These are phyloP conservation scores for Candida glaebosa DNA, from an alignment of 805 yeast species.

Conservation along the genomic window DNA sequence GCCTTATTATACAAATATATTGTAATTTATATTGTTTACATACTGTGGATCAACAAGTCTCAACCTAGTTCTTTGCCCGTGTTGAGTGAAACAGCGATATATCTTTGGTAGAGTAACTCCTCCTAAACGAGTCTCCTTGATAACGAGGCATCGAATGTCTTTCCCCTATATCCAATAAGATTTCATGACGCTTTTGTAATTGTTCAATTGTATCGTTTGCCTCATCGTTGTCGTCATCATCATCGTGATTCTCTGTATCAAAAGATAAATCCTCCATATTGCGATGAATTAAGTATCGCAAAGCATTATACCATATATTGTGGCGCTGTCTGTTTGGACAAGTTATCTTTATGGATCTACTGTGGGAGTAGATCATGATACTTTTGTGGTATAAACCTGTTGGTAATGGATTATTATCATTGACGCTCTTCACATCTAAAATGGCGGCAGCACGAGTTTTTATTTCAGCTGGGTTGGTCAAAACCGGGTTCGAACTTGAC, in stretches of 20 bases:
- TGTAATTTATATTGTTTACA: too few species aligned
- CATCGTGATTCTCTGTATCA: constrained; percentile 25
- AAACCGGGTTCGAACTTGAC: constrained; percentile 77
- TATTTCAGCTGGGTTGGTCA: constrained; percentile 61
- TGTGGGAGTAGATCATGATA: constrained; percentile 68
- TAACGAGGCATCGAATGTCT: constrained; percentile 22
- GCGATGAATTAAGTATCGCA: constrained; percentile 69
- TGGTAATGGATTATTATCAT: constrained; percentile 83
- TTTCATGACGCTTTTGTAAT: constrained; percentile 12
- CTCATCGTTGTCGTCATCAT: constrained; percentile 13
- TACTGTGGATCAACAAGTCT: too few species aligned
- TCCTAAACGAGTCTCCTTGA: constrained; percentile 7
- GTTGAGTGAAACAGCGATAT: constrained; percentile 14
- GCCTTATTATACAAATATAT: too few species aligned
- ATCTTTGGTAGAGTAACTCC: constrained; percentile 10
- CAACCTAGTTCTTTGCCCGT: too few species aligned
- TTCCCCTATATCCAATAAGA: constrained; percentile 18
- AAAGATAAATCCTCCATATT: constrained; percentile 55
- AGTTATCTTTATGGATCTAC: constrained; percentile 69
- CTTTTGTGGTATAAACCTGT: constrained; percentile 86
- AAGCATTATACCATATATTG: constrained; percentile 85
- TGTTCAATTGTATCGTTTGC: constrained; percentile 14
- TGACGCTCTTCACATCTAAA: constrained; percentile 70
- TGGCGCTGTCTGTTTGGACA: constrained; percentile 87
- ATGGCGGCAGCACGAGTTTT: constrained; percentile 81